Base-by-base conservation (phyloP, 176 grass and related monocot species). In the Hordeum marinum region DNA sequence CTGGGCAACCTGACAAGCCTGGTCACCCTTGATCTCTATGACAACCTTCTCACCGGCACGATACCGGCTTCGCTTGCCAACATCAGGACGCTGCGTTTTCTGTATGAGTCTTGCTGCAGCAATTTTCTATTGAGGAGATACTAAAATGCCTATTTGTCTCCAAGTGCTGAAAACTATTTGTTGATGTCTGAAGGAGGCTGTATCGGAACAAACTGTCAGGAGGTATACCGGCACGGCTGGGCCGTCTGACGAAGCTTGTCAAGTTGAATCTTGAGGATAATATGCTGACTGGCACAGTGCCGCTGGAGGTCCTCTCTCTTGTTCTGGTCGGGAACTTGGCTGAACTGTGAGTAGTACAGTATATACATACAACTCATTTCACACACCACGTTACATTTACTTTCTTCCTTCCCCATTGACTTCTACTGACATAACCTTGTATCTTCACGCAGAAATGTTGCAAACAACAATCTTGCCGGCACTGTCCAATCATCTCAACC, bases 371-470 rank as follows among this genome's bases (percentile, higher is more conserved):
- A 21, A 4, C 26, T 83, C 17, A 21, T 29, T 73, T n/a, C n/a
- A n/a, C 40, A 46, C 45, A 61, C 8, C 9, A 23, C 25, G 63
- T 17, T 75, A 15, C 40, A 45, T 46, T 23, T 17, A 21, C 7
- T 31, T 78, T 1, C 65, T 17, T 57, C 11, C n/a, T 7, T 26
- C 50, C 0, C 17, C 0, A 15, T 6, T n/a, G 4, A 15, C 45
- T 0, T 75, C 13, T 1, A 18, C 18, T 78, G 42, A 79, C 29
- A 57, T 29, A 7, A 65, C 14, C 15, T 11, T 46, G 0, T 46
- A 15, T 59, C 4, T 90, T 9, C 0, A 20, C 21, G 9, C 79
- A 90, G 88, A 86, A 90, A 90, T 73, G 81, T 90, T 59, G 84
- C 42, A 5, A 26, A 64, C 17, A 90, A 86, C 65, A 25, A 74